These are phyloP conservation scores for Suillus lakei DNA, from an alignment of 768 basidiomycete species.

Conservation along the genomic window DNA sequence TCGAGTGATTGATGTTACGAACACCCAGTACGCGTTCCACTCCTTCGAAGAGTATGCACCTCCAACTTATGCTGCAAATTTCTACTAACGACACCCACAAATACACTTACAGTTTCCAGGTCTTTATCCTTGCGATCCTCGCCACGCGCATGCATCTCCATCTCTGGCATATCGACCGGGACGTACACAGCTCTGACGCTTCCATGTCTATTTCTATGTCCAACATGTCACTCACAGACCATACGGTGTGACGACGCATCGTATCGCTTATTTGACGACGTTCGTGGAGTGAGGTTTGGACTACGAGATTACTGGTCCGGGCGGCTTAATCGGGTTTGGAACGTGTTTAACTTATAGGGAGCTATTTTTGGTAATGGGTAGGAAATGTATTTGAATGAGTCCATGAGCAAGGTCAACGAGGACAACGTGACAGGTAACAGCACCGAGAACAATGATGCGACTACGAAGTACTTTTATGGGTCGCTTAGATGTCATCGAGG, in stretches of 20 bases:
- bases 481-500: too few species aligned
- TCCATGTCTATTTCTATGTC: not conserved
- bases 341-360: too few species aligned
- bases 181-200: not conserved
- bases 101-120: not conserved
- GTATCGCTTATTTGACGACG: not conserved
- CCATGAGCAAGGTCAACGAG: too few species aligned
- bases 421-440: too few species aligned
- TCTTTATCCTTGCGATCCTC: not conserved
- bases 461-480: too few species aligned
- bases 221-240: not conserved
- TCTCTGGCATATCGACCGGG: not conserved
- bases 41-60: not conserved
- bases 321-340: too few species aligned
- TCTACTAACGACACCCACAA: not conserved
- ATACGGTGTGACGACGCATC: not conserved
- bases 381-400: too few species aligned
- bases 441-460: too few species aligned
- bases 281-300: not conserved
- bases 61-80: not conserved
- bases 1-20: not conserved
- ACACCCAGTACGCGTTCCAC: not conserved
- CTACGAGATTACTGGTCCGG: not conserved
- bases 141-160: not conserved
- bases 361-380: too few species aligned